Evolutionary conservation across 495 filamentous ascomycete genomes (phyloP), one percentile per base, ranked within the genome.

Genomic region (Daldinia childiae): DNA sequence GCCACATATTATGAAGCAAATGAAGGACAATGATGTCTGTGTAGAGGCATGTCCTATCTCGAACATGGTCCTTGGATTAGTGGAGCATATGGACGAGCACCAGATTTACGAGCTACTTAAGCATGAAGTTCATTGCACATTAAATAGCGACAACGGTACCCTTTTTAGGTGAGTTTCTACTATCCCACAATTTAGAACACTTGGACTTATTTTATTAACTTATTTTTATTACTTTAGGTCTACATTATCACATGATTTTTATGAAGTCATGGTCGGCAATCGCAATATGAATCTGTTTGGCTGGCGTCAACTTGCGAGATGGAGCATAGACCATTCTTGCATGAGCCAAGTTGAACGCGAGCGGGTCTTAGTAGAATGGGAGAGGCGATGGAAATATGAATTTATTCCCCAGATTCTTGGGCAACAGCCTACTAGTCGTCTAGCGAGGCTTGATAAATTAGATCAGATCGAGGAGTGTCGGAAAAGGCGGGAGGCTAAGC

Each of bases 41-140:
- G 81, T 98, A 36, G 95, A 99, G 77, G 89, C 90, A 52, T 98
- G 94, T 71, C 94, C 95, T 0, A 93, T 97, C 66, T 94, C 91
- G 5, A 97, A 97, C 76, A 93, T 96, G 79, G 87, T 96, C 6
- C 74, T 88, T 14, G 84, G 84, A 27, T 74, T 88, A n/a, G 82
- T 82, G 32, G 79, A 82, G 15, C 67, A 72, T 19, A 81, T 85
- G 50, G 78, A 78, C 21, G 81, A 82, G 15, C 86, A 88, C 54
- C 65, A 82, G n/a, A 76, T 86, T 34, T 87, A 86, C 39, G 78
- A 69, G 38, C 67, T 88, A 32, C 77, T 88, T 58, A 84, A 84
- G 8, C 81, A 84, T 60, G 79, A 84, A 57, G 80, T 88, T 27
- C 83, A 82, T 17, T 88, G 86, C 72, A 82, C 85, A 0, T 74